phyloP scores from a whole-genome alignment of 192 early-diverging fungal species.

The Rhizophagus prolifer region DNA sequence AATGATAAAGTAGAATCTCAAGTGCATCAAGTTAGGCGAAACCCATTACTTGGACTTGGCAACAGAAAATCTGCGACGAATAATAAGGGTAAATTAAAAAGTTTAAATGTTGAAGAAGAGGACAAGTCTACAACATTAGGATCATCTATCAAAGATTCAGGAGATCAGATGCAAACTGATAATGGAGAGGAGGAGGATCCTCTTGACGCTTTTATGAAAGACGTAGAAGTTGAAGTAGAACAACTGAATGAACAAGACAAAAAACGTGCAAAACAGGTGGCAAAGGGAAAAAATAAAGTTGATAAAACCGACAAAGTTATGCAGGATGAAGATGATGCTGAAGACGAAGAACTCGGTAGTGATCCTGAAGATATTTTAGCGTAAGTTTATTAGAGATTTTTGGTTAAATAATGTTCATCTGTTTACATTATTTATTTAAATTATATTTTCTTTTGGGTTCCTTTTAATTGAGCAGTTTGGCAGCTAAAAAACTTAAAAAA shows the following conservation, averaged over 20 bases:
- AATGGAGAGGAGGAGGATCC: conserved; percentile 59
- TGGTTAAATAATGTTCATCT: neutral
- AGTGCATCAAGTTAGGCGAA: conserved; percentile 12
- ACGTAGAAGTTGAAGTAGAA: conserved; percentile 72
- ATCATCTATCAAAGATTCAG: conserved; percentile 9
- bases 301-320: conserved; percentile 19
- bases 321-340: conserved; percentile 47
- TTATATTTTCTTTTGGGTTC: conserved; percentile 1
- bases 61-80: conserved; percentile 17
- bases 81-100: conserved; percentile 17
- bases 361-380: conserved; percentile 75
- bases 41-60: conserved; percentile 15
- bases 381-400: conserved; percentile 28
- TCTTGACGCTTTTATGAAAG: conserved; percentile 87
- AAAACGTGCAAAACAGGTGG: conserved; percentile 36
- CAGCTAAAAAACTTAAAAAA: conserved; percentile 83
- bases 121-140: conserved; percentile 25
- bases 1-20: conserved; percentile 11
- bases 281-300: conserved; percentile 24
- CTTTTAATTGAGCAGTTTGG: conserved; percentile 43
- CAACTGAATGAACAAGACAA: conserved; percentile 65
- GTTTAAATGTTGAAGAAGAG: conserved; percentile 1
- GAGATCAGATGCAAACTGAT: conserved; percentile 8
- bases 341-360: conserved; percentile 51
- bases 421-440: neutral